phyloP scores from a whole-genome alignment of 352 stramenopile genomes.

The Peronospora belbahrii region DNA sequence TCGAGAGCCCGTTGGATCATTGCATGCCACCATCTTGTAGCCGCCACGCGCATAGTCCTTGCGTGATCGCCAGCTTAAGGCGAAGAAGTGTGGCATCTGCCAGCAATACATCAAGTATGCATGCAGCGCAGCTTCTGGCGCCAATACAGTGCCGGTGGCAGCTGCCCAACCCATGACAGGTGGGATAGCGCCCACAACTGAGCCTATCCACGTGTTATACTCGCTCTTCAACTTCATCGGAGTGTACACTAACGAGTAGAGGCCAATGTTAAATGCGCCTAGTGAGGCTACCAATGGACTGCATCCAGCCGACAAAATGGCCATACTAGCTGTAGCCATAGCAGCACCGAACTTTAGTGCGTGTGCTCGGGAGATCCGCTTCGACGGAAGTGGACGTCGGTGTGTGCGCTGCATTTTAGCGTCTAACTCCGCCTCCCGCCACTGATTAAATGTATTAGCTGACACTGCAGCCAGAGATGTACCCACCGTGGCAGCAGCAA shows the following conservation, averaged over 20 bases:
- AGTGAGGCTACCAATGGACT: conserved; percentile 93
- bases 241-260: conserved; percentile 99
- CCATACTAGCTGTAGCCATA: conserved; percentile 83
- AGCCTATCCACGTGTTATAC: conserved; percentile 98
- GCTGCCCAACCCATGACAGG: conserved; percentile 98
- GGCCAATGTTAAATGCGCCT: conserved; percentile 94
- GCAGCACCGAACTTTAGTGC: conserved; percentile 78
- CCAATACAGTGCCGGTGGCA: conserved; percentile 80
- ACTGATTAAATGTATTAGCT: conserved; percentile 97
- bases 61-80: conserved; percentile 94
- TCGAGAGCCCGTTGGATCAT: conserved; percentile 87
- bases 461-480: conserved; percentile 92
- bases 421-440: conserved; percentile 94
- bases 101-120: conserved; percentile 93
- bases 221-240: conserved; percentile 95
- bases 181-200: conserved; percentile 97
- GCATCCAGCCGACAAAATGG: conserved; percentile 87
- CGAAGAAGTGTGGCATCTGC: conserved; percentile 99
- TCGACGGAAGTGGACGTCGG: conserved; percentile 89
- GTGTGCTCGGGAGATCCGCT: conserved; percentile 66
- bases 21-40: conserved; percentile 94
- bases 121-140: conserved; percentile 65
- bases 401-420: conserved; percentile 95
- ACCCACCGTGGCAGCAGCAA: conserved; percentile 88
- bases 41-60: conserved; percentile 87